Conservation (phyloP, 2,329 filamentous ascomycete species). For the Aspergillus sp. region DNA sequence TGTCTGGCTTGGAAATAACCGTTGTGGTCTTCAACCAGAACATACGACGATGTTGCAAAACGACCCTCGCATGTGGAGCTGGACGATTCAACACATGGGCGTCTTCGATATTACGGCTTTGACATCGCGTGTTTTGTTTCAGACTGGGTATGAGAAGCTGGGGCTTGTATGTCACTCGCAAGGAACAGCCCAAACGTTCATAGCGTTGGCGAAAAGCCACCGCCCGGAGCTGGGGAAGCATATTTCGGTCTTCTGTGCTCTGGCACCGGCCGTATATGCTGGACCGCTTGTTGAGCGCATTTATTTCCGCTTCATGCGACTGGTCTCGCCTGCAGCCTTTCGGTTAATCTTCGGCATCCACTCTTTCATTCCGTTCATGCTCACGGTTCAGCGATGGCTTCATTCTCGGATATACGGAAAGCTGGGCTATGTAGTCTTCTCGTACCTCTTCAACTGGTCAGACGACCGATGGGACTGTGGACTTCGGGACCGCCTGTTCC, state of each 20-base stretch:
- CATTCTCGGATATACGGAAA: conserved; percentile 70
- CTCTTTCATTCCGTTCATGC: conserved; percentile 91
- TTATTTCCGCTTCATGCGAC: conserved; percentile 88
- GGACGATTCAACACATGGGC: conserved; percentile 95
- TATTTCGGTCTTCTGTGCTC: conserved; percentile 84
- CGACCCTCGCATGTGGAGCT: conserved; percentile 93
- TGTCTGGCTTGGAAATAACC: conserved; percentile 93
- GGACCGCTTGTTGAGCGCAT: conserved; percentile 81
- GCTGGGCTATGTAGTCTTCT: conserved; percentile 85
- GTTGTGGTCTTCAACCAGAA: conserved; percentile 78
- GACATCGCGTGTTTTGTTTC: conserved; percentile 72
- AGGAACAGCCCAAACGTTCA: conserved; percentile 83
- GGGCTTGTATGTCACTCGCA: conserved; percentile 86
- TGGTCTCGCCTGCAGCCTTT: conserved; percentile 75
- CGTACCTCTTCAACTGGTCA: conserved; percentile 84
- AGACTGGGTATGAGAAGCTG: conserved; percentile 81
- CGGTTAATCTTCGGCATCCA: conserved; percentile 85
- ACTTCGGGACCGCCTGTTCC: conserved; percentile 79
- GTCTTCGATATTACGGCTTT: conserved; percentile 83
- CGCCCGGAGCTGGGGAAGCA: conserved; percentile 78
- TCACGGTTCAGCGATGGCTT: conserved; percentile 71
- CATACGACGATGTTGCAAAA: conserved; percentile 68
- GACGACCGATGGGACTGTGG: conserved; percentile 82
- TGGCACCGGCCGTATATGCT: conserved; percentile 88
- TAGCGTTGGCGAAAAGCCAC: conserved; percentile 86